Evolutionary conservation across 306 rosid species (phyloP), one percentile per base, ranked within the genome.

Genomic region (Begonia loranthoides): DNA sequence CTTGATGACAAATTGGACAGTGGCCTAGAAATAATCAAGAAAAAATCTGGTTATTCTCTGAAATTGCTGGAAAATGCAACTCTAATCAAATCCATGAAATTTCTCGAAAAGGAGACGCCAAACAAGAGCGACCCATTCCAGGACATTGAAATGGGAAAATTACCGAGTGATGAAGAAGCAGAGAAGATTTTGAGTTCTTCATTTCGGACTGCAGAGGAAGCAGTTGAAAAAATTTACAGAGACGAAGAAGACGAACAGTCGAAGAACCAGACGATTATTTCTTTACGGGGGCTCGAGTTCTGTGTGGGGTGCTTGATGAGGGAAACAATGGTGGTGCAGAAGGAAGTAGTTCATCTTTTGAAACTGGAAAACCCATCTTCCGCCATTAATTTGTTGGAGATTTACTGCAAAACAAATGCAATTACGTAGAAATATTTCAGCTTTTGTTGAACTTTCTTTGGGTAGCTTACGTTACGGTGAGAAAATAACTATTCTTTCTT

Each of bases 251-350:
- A 83, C 52, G 90, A 73, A 57, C 58, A 57, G 51, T 45, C 58
- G 38, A 78, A 64, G 41, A 65, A 62, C 52, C 77, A 79, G 70
- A 53, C 68, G 69, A 47, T 75, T 70, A 68, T 74, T 13, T 73
- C 79, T 54, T 76, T 66, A 67, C 57, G 75, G 46, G 64, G 85
- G 55, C 57, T 90, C 59, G 85, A 78, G 49, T 85, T 82, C 66
- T 80, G 97, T 71, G 66, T 68, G 44, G 53, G 21, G 10, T 66
- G 58, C 60, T 63, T 79, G 83, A 66, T 52, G 48, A 75, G 62
- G 59, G 95, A 76, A 72, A 76, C 78, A 10, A 54, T 56, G 53
- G 73, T 70, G 69, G 72, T 90, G 45, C 68, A 68, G 67, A 59
- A 70, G 34, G 70, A 78, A 60, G 61, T 82, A 45, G 70, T 51